These are phyloP conservation scores for Lodderomyces metapsilosis DNA, from an alignment of 1,139 yeast species.

Conservation along the genomic window DNA sequence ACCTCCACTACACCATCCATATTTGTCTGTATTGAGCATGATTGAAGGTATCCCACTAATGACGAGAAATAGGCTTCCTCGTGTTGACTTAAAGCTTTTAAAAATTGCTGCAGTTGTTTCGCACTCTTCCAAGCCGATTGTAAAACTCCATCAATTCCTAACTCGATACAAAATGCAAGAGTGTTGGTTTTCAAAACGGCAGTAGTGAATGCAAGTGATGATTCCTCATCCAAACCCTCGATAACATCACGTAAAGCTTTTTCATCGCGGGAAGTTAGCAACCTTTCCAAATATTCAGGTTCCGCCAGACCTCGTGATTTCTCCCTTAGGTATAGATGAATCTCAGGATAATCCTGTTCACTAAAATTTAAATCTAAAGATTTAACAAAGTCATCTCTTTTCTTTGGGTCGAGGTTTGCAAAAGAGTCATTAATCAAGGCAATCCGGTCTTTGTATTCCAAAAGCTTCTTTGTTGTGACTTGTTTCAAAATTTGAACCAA, in stretches of 20 bases:
- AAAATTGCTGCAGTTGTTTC: conserved; percentile 8
- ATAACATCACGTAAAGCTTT: conserved; percentile 1
- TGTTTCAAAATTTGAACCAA: background rate
- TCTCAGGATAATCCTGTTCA: conserved; percentile 12
- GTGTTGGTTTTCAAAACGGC: background rate
- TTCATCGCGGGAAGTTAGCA: background rate
- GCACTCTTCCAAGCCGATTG: conserved; percentile 13
- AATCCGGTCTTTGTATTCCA: conserved; percentile 10
- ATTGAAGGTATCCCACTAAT: conserved; percentile 18
- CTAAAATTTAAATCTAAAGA: conserved; percentile 7
- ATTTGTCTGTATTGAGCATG: conserved; percentile 13
- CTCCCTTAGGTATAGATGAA: conserved; percentile 14
- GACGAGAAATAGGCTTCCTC: conserved; percentile 13
- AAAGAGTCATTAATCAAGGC: conserved; percentile 27
- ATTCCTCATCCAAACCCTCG: background rate
- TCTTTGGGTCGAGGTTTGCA: conserved; percentile 10
- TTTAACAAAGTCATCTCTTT: conserved; percentile 15
- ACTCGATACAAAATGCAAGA: conserved; percentile 5
- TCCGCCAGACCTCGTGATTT: conserved; percentile 13
- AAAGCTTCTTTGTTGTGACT: background rate
- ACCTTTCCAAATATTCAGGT: conserved; percentile 3
- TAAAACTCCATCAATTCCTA: conserved; percentile 7
- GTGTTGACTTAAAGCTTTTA: conserved; percentile 6
- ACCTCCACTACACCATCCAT: conserved; percentile 17
- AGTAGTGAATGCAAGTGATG: background rate